Conservation (phyloP, 2,329 filamentous ascomycete species). For the Magnaporthiopsis incrustans region DNA sequence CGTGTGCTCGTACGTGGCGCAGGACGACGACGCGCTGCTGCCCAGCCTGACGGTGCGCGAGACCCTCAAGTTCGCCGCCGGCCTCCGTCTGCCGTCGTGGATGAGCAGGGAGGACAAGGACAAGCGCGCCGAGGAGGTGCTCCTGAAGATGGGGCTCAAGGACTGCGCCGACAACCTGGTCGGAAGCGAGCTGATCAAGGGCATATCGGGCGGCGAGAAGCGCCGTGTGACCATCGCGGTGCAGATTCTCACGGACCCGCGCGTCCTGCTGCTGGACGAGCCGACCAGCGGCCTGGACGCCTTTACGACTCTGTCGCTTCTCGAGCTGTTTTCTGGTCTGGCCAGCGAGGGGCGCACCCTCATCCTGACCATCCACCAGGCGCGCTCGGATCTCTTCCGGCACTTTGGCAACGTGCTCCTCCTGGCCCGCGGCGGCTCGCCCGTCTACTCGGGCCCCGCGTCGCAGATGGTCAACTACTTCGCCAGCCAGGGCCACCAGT, state of each 20-base stretch:
- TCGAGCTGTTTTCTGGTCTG: constrained; percentile 63
- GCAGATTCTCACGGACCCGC: constrained; percentile 68
- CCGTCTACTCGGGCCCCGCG: constrained; percentile 59
- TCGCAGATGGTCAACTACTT: constrained; percentile 68
- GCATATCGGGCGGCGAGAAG: constrained; percentile 68
- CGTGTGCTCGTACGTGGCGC: constrained; percentile 68
- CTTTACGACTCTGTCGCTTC: constrained; percentile 69
- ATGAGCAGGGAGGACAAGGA: constrained; percentile 63
- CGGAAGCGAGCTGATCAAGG: constrained; percentile 64
- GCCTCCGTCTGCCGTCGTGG: constrained; percentile 60
- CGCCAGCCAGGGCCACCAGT: constrained; percentile 62
- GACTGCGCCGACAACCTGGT: constrained; percentile 71
- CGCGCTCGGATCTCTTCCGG: constrained; percentile 62
- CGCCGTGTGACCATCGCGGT: constrained; percentile 70
- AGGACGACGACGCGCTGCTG: constrained; percentile 68
- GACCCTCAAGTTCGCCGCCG: constrained; percentile 63
- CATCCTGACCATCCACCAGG: constrained; percentile 72
- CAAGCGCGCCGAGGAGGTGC: constrained; percentile 59
- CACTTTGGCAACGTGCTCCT: constrained; percentile 66
- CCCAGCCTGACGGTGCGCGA: constrained; percentile 70
- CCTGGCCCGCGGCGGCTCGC: constrained; percentile 59
- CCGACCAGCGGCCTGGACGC: constrained; percentile 66
- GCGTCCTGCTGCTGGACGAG: constrained; percentile 59
- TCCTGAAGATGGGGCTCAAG: constrained; percentile 69
- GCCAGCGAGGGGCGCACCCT: constrained; percentile 67